These are phyloP conservation scores for Fusarium sp. DNA, from an alignment of 2,329 filamentous ascomycete species.

Conservation along the genomic window DNA sequence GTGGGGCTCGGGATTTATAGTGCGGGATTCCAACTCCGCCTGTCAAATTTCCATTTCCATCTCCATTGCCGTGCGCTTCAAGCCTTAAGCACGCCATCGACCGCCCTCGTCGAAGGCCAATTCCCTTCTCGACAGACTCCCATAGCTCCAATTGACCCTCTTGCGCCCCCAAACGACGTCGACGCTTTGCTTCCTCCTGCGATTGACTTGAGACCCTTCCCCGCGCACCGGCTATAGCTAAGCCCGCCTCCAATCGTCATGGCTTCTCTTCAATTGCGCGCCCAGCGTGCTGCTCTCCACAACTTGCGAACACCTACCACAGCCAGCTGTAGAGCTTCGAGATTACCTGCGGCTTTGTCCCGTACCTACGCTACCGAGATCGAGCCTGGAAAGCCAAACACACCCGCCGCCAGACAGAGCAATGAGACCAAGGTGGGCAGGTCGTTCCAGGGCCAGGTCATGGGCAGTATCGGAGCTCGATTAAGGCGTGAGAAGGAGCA, in stretches of 20 bases:
- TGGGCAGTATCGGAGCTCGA: slow-evolving; percentile 67
- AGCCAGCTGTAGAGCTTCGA: slow-evolving; percentile 28
- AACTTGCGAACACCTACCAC: slow-evolving; percentile 43
- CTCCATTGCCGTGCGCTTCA: slow-evolving; percentile 42
- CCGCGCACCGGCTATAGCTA: slow-evolving; percentile 1
- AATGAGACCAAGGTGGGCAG: slow-evolving; percentile 55
- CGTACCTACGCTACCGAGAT: slow-evolving; percentile 53
- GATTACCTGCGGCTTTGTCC: slow-evolving; percentile 25
- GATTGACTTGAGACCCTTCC: slow-evolving; percentile 24
- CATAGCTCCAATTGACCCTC: not conserved
- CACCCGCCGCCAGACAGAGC: slow-evolving; percentile 44
- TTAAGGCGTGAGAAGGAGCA: slow-evolving; percentile 66
- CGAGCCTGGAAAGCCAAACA: slow-evolving; percentile 51
- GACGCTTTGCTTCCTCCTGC: not conserved
- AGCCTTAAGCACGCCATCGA: slow-evolving; percentile 37
- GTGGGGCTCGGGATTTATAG: slow-evolving; percentile 40
- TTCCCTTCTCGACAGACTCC: slow-evolving; percentile 8
- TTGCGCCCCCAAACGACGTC: slow-evolving; percentile 1
- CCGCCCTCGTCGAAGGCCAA: slow-evolving; percentile 12
- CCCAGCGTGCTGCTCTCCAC: slow-evolving; percentile 48
- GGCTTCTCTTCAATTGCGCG: slow-evolving; percentile 51
- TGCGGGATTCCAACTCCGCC: slow-evolving; percentile 47
- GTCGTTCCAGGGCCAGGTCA: slow-evolving; percentile 69
- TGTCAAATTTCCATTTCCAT: slow-evolving; percentile 46
- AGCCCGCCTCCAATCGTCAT: slow-evolving; percentile 22